These are phyloP conservation scores for Articulospora tetracladia DNA, from an alignment of 495 filamentous ascomycete species.

Conservation along the genomic window DNA sequence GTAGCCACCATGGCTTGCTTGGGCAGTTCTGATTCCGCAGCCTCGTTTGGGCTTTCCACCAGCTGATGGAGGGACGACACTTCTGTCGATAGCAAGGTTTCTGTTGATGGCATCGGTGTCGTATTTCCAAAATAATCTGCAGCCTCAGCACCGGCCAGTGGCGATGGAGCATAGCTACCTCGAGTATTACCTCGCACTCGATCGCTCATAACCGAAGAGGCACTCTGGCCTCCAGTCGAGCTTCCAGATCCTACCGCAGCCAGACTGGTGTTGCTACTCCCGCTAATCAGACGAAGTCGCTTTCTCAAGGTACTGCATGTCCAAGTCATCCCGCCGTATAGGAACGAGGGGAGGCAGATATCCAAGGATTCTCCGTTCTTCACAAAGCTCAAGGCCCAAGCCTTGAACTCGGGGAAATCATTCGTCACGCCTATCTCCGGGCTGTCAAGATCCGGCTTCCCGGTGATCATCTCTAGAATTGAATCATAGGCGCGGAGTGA, in stretches of 20 bases:
- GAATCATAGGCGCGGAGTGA: conserved; percentile 44
- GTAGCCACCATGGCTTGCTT: conserved; percentile 10
- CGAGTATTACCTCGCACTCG: not conserved
- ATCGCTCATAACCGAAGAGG: conserved; percentile 10
- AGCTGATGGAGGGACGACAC: not conserved
- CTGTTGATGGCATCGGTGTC: too few species aligned
- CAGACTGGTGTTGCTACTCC: conserved; percentile 27
- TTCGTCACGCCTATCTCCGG: conserved; percentile 30
- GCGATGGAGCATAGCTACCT: not conserved
- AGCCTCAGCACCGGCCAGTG: conserved; percentile 27
- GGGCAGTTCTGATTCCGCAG: not conserved
- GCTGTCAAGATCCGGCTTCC: conserved; percentile 30
- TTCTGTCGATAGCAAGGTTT: not conserved
- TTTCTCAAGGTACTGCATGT: conserved; percentile 58
- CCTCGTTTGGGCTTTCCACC: not conserved
- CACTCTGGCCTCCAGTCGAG: conserved; percentile 17
- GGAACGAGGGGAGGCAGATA: conserved; percentile 41
- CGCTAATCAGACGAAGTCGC: conserved; percentile 59
- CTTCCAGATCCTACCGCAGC: conserved; percentile 32
- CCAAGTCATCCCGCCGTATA: conserved; percentile 58
- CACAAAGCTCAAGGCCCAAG: conserved; percentile 53
- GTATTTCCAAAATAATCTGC: conserved; percentile 44
- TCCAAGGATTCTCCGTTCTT: conserved; percentile 41
- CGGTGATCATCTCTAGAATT: conserved; percentile 47
- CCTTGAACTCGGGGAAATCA: conserved; percentile 54